Base-by-base conservation (phyloP, 345 rosid genomes). In the Populus euphratica region DNA sequence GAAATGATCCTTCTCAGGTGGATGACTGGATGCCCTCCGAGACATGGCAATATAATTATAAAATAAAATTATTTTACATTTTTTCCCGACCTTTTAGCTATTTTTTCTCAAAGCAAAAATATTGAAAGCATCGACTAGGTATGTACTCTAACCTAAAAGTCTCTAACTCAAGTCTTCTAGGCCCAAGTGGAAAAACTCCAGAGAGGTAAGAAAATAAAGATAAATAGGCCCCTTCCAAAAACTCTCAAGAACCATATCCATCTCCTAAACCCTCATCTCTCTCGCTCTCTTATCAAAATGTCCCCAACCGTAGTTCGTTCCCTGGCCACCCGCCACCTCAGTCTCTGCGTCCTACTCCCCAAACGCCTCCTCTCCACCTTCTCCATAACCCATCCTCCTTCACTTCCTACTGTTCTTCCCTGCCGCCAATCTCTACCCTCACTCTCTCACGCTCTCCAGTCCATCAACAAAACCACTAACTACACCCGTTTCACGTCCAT, bases 231-330 rank as follows among this genome's bases (percentile, higher is more conserved):
- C 70, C 39, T 33, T 33, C 36, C 36, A 66, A 66, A 66, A 68
- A 47, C 71, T 23, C 10, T 2, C 69, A 29, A 9, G 29, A 21
- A 10, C 17, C 12, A 23, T 59, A 5, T 21, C 23, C 23, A 59
- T 10, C 71, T 5, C 44, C 31, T 56, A 65, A 56, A 44, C 70
- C 70, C 71, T 52, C 10, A 2, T 27, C 23, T 14, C 64, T 27
- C 63, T 17, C 6, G 0, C 29, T 16, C 39, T 5, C 5, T 43
- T 11, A 6, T 54, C 12, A 52, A 8, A 67, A 73, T 95, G 99
- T 91, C 96, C 18, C 88, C 85, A 87, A 64, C 91, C 85, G 86
- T 91, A 77, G 80, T 82, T 20, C 89, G 90, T 25, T 69, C 80
- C 31, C 27, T 81, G 20, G 61, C 86, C 65, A 75, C 86, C 69